A percentile compares a stretch with the other conserved stretches of the same genome.
Conservation (phyloP, 495 filamentous ascomycete genomes). For the Aspergillus diversus region DNA sequence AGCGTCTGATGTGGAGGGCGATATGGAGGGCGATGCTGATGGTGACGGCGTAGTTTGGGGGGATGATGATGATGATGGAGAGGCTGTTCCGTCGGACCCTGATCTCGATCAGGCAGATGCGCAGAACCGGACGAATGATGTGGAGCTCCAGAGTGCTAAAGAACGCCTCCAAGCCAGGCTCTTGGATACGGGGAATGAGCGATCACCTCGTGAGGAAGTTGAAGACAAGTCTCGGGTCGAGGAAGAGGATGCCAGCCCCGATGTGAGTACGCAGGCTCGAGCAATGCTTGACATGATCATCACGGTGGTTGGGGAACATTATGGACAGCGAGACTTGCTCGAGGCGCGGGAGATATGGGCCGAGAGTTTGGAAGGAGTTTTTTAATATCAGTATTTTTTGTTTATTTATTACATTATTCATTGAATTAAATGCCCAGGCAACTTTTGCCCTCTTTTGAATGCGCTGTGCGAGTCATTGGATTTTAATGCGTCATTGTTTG, state of each 20-base stretch:
- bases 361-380: neutral
- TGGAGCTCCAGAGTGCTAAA: conserved; percentile 56
- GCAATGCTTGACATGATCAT: conserved; percentile 87
- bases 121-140: conserved; percentile 24
- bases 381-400: neutral
- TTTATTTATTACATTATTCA: no score
- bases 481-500: neutral
- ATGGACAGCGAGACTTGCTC: conserved; percentile 86
- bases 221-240: conserved; percentile 2
- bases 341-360: conserved; percentile 63
- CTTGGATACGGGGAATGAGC: conserved; percentile 24
- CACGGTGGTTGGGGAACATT: conserved; percentile 85
- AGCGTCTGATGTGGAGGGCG: conserved; percentile 27
- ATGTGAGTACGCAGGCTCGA: conserved; percentile 36
- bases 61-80: conserved; percentile 21
- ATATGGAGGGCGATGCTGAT: conserved; percentile 26
- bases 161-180: conserved; percentile 57
- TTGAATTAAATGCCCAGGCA: conserved; percentile 13
- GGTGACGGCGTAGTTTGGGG: conserved; percentile 18
- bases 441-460: neutral
- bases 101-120: conserved; percentile 31
- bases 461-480: neutral
- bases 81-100: conserved; percentile 14
- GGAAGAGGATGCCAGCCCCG: conserved; percentile 15
- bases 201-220: conserved; percentile 8